Conservation (phyloP, 139 green algal genomes). For the Tetratostichococcus sp. region DNA sequence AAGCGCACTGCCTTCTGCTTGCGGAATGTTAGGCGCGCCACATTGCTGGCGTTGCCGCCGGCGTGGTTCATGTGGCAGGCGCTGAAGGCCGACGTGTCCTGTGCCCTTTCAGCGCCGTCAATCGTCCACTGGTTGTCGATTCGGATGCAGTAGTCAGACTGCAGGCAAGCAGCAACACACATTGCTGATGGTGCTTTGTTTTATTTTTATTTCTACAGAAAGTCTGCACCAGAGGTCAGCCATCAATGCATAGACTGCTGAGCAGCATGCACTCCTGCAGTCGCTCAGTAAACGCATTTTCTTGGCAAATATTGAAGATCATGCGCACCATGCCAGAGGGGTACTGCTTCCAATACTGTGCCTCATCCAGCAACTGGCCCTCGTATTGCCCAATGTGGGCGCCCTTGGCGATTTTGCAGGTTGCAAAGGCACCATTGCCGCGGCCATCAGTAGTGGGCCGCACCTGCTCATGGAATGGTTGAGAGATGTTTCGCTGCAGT, state of each 20-base stretch:
- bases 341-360: slow-evolving; percentile 40
- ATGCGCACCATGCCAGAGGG: slow-evolving; percentile 42
- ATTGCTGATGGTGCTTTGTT: too few species aligned
- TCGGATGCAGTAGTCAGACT: slow-evolving; percentile 36
- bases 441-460: slow-evolving; percentile 1
- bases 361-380: slow-evolving; percentile 41
- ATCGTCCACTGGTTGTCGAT: slow-evolving; percentile 42
- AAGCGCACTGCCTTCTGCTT: slow-evolving; percentile 27
- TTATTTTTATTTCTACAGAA: too few species aligned
- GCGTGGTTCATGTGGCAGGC: slow-evolving; percentile 61
- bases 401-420: slow-evolving; percentile 19
- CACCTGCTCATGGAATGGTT: neutral
- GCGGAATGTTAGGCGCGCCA: slow-evolving; percentile 33
- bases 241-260: too few species aligned
- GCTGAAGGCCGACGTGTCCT: slow-evolving; percentile 37
- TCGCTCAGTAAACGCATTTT: neutral
- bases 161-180: neutral
- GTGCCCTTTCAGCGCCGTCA: slow-evolving; percentile 28
- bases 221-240: too few species aligned
- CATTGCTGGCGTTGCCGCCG: slow-evolving; percentile 24
- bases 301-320: neutral
- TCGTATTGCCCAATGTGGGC: slow-evolving; percentile 43
- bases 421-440: slow-evolving; percentile 47
- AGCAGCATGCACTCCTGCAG: too few species aligned
- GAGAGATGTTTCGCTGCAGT: neutral